Evolutionary conservation across 306 rosid species (phyloP).

Genomic region (Vicia faba): DNA sequence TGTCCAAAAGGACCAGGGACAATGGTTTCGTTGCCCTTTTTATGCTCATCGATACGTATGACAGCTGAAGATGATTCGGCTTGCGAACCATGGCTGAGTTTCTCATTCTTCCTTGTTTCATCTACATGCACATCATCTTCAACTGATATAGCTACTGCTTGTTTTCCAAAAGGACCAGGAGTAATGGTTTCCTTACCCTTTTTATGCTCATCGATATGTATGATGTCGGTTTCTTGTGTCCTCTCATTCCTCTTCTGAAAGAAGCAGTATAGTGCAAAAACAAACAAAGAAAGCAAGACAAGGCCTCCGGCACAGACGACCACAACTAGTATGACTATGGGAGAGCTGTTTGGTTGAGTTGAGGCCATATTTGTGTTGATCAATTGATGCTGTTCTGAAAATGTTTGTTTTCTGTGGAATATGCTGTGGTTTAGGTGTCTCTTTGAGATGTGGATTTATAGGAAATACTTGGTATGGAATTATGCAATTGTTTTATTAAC

Average conservation of each 20-base stretch:
- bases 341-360: background rate
- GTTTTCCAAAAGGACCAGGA: constrained; percentile 61
- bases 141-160: constrained; percentile 47
- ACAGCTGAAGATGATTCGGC: constrained; percentile 37
- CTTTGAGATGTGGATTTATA: constrained; percentile 43
- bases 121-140: constrained; percentile 73
- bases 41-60: constrained; percentile 54
- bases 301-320: constrained; percentile 60
- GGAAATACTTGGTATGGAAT: constrained; percentile 17
- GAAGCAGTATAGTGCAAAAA: constrained; percentile 54
- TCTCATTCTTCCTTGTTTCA: constrained; percentile 46
- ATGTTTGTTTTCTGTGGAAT: constrained; percentile 6
- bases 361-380: constrained; percentile 45
- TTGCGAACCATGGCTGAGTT: constrained; percentile 42
- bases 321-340: constrained; percentile 55
- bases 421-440: background rate
- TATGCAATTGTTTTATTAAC: constrained; percentile 41
- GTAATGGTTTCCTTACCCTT: constrained; percentile 52
- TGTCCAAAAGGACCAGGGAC: constrained; percentile 65
- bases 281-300: constrained; percentile 58
- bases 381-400: background rate
- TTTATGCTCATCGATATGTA: constrained; percentile 65
- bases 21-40: constrained; percentile 50
- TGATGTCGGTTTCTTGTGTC: constrained; percentile 45
- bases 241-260: constrained; percentile 54